A percentile compares a stretch with the other conserved stretches of the same genome.
These are phyloP conservation scores for Euphorbia peplus DNA, from an alignment of 345 rosid genomes.

Conservation along the genomic window DNA sequence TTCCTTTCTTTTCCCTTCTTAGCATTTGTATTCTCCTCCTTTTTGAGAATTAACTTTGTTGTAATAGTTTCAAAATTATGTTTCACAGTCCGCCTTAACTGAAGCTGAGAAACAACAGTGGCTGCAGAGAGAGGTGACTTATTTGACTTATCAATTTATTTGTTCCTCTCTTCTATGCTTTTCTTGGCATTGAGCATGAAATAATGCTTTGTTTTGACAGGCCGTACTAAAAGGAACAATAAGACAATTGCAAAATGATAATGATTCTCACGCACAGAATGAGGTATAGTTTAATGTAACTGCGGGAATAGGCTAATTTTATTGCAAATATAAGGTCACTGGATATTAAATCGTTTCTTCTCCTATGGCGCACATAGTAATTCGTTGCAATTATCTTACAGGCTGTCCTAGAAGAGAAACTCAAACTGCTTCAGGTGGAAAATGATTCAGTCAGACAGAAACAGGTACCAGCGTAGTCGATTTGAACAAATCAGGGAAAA, in stretches of 20 bases:
- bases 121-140: constrained; percentile 40
- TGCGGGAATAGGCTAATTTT: neutral
- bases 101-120: constrained; percentile 41
- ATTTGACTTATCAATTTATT: neutral
- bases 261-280: constrained; percentile 42
- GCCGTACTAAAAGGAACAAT: constrained; percentile 44
- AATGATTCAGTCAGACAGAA: constrained; percentile 10
- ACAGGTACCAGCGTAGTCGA: constrained; percentile 15
- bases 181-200: constrained; percentile 2
- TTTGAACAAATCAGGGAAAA: neutral
- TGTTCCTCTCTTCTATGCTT: neutral
- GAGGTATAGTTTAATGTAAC: constrained; percentile 36
- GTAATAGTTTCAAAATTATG: constrained; percentile 4
- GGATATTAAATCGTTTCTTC: neutral
- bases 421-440: constrained; percentile 18
- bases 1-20: neutral
- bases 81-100: constrained; percentile 34
- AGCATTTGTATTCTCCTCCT: neutral
- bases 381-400: constrained; percentile 6
- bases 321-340: neutral
- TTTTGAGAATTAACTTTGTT: neutral
- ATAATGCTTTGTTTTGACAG: constrained; percentile 32
- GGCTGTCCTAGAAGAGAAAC: constrained; percentile 19
- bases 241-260: constrained; percentile 42
- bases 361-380: neutral